phyloP scores from a whole-genome alignment of 495 filamentous ascomycete species.

The Physcia stellaris region DNA sequence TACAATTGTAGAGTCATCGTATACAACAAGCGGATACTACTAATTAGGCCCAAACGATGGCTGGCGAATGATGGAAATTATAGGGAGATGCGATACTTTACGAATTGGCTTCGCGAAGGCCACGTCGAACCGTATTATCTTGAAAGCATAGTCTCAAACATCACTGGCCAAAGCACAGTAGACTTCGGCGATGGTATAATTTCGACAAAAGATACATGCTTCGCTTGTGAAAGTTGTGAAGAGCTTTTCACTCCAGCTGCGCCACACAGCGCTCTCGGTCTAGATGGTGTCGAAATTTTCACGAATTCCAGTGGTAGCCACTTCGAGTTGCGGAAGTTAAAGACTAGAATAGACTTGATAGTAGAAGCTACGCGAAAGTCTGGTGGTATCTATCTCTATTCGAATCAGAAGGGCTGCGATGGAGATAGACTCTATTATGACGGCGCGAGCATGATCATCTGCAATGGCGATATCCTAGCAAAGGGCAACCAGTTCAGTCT shows the following conservation, averaged over 20 bases:
- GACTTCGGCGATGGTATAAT: slow-evolving; percentile 69
- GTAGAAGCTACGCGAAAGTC: slow-evolving; percentile 57
- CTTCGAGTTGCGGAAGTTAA: slow-evolving; percentile 60
- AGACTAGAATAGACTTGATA: slow-evolving; percentile 61
- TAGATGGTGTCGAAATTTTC: slow-evolving; percentile 64
- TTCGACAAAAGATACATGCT: slow-evolving; percentile 52
- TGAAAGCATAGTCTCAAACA: slow-evolving; percentile 44
- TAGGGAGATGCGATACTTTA: slow-evolving; percentile 4
- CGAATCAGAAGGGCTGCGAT: slow-evolving; percentile 63
- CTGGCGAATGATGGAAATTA: slow-evolving; percentile 73
- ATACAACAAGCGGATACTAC: slow-evolving; percentile 51
- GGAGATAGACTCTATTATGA: slow-evolving; percentile 50
- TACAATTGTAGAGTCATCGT: slow-evolving; percentile 66
- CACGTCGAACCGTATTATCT: slow-evolving; percentile 62
- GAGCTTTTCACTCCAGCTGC: slow-evolving; percentile 62
- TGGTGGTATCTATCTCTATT: slow-evolving; percentile 67
- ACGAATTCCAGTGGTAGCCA: slow-evolving; percentile 65
- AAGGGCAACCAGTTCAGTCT: slow-evolving; percentile 65
- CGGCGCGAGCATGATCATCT: slow-evolving; percentile 33
- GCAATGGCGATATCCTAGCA: slow-evolving; percentile 60
- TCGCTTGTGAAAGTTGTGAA: slow-evolving; percentile 67
- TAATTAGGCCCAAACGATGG: slow-evolving; percentile 74
- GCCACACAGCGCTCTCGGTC: slow-evolving; percentile 32
- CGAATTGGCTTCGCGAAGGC: slow-evolving; percentile 39
- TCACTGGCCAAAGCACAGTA: slow-evolving; percentile 49